Evolutionary conservation across 1,284 basidiomycete species (phyloP).

Genomic region (Trametes pubescens): DNA sequence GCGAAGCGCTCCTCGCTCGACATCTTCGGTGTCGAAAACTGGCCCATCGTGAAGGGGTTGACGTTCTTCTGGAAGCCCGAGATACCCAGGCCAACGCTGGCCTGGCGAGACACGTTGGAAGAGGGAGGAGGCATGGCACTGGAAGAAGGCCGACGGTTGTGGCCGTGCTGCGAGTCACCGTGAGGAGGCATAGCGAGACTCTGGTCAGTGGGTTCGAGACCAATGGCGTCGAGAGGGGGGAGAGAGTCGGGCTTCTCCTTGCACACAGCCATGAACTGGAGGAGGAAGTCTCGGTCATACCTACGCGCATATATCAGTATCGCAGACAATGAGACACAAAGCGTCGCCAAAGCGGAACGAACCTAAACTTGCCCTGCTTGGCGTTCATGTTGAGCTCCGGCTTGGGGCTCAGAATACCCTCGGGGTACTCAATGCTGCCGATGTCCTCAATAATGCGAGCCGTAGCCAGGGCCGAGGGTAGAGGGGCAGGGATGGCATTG

Average conservation of each 20-base stretch:
- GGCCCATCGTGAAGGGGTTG: constrained; percentile 72
- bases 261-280: constrained; percentile 97
- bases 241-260: constrained; percentile 94
- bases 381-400: constrained; percentile 87
- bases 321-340: neutral
- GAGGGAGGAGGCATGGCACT: constrained; percentile 50
- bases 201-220: constrained; percentile 82
- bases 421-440: constrained; percentile 82
- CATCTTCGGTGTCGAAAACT: constrained; percentile 67
- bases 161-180: constrained; percentile 54
- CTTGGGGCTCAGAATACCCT: constrained; percentile 84
- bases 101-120: constrained; percentile 51
- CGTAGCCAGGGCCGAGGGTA: constrained; percentile 74
- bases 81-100: constrained; percentile 67
- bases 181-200: constrained; percentile 58
- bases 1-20: constrained; percentile 81
- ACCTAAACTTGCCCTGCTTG: constrained; percentile 92
- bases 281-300: constrained; percentile 96
- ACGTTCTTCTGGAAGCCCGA: constrained; percentile 54
- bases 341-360: constrained; percentile 30
- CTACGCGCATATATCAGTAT: constrained; percentile 48
- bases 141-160: constrained; percentile 58
- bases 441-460: constrained; percentile 89
- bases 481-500: constrained; percentile 52
- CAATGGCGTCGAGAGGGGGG: constrained; percentile 91